Evolutionary conservation across 805 yeast species (phyloP).

Genomic region (Saccharomycopsis sp.): DNA sequence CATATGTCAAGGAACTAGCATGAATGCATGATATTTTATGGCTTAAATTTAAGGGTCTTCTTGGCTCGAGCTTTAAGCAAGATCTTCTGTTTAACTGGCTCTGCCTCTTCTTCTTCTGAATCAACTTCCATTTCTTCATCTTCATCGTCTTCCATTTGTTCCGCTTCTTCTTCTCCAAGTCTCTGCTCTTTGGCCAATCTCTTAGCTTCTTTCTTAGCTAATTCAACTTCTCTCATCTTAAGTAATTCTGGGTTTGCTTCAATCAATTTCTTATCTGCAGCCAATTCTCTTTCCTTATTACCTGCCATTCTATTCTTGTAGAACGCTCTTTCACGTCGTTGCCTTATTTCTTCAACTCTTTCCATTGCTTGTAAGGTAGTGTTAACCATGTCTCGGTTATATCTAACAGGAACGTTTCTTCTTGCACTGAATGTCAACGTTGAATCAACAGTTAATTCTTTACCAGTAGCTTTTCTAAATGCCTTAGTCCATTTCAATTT

Average conservation of each 20-base stretch:
- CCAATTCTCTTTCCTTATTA: slow-evolving; percentile 80
- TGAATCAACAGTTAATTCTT: slow-evolving; percentile 95
- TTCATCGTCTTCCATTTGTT: slow-evolving; percentile 39
- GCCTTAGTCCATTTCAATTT: slow-evolving; percentile 98
- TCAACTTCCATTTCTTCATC: slow-evolving; percentile 44
- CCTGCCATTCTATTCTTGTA: slow-evolving; percentile 99
- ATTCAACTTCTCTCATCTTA: slow-evolving; percentile 89
- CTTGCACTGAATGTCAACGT: slow-evolving; percentile 95
- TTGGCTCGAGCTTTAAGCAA: slow-evolving; percentile 26
- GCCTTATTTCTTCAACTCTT: slow-evolving; percentile 92
- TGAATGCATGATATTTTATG: background rate
- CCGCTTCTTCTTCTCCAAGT: slow-evolving; percentile 40
- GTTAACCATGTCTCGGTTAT: slow-evolving; percentile 92
- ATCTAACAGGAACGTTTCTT: slow-evolving; percentile 96
- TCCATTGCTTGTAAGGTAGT: slow-evolving; percentile 93
- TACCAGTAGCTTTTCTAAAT: slow-evolving; percentile 97
- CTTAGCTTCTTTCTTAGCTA: slow-evolving; percentile 68
- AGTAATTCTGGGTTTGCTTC: slow-evolving; percentile 84
- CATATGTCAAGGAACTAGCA: no score
- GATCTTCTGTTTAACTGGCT: slow-evolving; percentile 42
- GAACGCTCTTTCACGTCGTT: slow-evolving; percentile 95
- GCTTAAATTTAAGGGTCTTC: slow-evolving; percentile 14
- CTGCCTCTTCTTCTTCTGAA: slow-evolving; percentile 42
- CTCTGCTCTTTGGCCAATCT: slow-evolving; percentile 51
- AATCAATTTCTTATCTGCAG: slow-evolving; percentile 80